Evolutionary conservation across 257 asterid genomes (phyloP), one percentile per base, ranked within the genome.

Genomic region (Primulina eburnea): DNA sequence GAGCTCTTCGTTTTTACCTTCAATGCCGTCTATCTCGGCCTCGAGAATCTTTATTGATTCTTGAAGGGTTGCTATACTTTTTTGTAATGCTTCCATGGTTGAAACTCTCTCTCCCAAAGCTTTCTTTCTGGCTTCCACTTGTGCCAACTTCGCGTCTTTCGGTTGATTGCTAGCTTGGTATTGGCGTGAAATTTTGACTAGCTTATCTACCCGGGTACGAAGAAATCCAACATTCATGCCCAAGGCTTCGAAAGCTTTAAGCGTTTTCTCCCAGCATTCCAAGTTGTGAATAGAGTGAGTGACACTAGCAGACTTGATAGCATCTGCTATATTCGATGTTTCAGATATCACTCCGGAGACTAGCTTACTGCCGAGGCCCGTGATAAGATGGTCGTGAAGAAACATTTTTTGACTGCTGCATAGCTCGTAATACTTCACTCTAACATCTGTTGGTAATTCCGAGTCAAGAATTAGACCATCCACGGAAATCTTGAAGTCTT

Each of bases 151-250:
- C 12, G 32, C 18, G n/a, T 56, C 72, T 82, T 63, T 80, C 7
- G 76, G 57, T 20, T 62, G 69, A 12, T 74, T 37, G 16, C 57
- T 60, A 64, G 61, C 56, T 53, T 24, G 66, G 37, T 55, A 79
- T 68, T 85, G 88, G 29, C 30, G 35, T 24, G 80, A 69, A 70
- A 82, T 60, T 30, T 40, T 70, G 8, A 66, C 71, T 8, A 88
- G 73, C 61, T 70, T 77, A 29, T 29, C 68, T 32, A 88, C 60
- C 67, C 88, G 78, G 8, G 67, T 58, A 0, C 87, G 86, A 29
- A 88, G 65, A 61, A 86, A 90, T 29, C 90, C 90, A 18, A 83
- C 91, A 0, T 18, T 21, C 95, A 86, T 86, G 11, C 97, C 97
- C 40, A 88, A 77, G 73, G 73, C 85, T 72, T 82, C 88, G 1